Evolutionary conservation across 1,284 basidiomycete species (phyloP).

Genomic region (Schizophyllum amplum): DNA sequence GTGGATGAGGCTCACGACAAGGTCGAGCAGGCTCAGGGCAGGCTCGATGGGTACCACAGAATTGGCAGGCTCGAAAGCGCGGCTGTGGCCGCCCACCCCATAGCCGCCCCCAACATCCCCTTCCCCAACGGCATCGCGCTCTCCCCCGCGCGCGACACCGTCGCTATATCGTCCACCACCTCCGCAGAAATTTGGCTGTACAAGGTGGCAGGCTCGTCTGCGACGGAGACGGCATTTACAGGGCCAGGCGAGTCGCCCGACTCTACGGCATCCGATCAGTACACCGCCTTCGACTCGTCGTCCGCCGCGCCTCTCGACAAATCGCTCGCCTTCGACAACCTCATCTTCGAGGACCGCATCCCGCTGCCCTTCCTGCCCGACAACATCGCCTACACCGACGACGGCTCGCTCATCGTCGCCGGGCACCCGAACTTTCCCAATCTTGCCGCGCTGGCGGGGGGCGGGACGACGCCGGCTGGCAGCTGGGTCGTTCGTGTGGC

Average conservation of each 20-base stretch:
- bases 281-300: no score
- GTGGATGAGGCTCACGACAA: conserved; percentile 22
- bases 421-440: conserved; percentile 59
- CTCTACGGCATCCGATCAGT: no score
- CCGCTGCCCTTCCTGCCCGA: conserved; percentile 52
- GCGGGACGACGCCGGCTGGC: conserved; percentile 36
- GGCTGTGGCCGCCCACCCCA: conserved; percentile 24
- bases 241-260: no score
- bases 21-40: not conserved
- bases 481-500: conserved; percentile 50
- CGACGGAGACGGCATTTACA: no score
- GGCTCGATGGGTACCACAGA: not conserved
- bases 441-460: conserved; percentile 21
- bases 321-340: no score
- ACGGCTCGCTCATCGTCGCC: conserved; percentile 41
- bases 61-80: conserved; percentile 15
- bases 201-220: conserved; percentile 6
- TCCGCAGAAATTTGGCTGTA: conserved; percentile 43
- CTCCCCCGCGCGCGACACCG: conserved; percentile 36
- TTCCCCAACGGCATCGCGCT: conserved; percentile 64
- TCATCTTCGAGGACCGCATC: conserved; percentile 21
- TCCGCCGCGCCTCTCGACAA: no score
- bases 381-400: conserved; percentile 47
- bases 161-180: conserved; percentile 51
- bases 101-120: conserved; percentile 39